phyloP scores from a whole-genome alignment of 2,329 filamentous ascomycete species.

The Talaromyces islandicus region DNA sequence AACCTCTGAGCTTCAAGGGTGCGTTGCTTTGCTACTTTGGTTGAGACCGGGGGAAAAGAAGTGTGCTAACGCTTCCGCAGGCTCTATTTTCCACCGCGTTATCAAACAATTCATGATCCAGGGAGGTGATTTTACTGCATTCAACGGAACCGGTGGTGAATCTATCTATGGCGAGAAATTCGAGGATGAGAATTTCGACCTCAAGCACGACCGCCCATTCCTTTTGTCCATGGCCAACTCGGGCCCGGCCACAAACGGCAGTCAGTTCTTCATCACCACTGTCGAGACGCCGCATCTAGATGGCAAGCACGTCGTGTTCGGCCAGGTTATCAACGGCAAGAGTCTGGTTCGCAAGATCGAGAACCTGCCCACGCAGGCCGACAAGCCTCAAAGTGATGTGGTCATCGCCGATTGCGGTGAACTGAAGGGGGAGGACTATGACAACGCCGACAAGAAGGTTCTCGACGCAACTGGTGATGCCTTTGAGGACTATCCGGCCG shows the following conservation, averaged over 20 bases:
- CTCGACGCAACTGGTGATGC: constrained; percentile 80
- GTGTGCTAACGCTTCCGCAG: constrained; percentile 28
- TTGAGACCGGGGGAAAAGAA: background rate
- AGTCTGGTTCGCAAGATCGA: constrained; percentile 85
- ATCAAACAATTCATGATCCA: constrained; percentile 99
- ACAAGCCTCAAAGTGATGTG: constrained; percentile 71
- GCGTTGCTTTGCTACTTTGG: constrained; percentile 11
- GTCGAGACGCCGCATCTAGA: constrained; percentile 92
- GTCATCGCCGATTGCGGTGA: constrained; percentile 81
- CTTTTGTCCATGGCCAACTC: constrained; percentile 97
- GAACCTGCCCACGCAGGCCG: constrained; percentile 68
- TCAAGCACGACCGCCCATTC: constrained; percentile 90
- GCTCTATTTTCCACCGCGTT: constrained; percentile 86
- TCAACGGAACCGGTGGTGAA: constrained; percentile 92
- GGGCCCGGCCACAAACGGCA: constrained; percentile 90
- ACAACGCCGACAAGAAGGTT: constrained; percentile 59
- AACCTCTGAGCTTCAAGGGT: constrained; percentile 84
- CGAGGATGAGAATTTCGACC: constrained; percentile 88
- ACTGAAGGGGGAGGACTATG: constrained; percentile 65
- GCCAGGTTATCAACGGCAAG: constrained; percentile 89
- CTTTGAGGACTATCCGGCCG: constrained; percentile 95
- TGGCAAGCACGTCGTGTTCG: constrained; percentile 95
- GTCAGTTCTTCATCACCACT: constrained; percentile 97
- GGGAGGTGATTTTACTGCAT: constrained; percentile 92
- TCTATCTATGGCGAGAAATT: constrained; percentile 98